Evolutionary conservation across 129 eudicot species (phyloP), one percentile per base, ranked within the genome.

Genomic region (Escallonia herrerae): DNA sequence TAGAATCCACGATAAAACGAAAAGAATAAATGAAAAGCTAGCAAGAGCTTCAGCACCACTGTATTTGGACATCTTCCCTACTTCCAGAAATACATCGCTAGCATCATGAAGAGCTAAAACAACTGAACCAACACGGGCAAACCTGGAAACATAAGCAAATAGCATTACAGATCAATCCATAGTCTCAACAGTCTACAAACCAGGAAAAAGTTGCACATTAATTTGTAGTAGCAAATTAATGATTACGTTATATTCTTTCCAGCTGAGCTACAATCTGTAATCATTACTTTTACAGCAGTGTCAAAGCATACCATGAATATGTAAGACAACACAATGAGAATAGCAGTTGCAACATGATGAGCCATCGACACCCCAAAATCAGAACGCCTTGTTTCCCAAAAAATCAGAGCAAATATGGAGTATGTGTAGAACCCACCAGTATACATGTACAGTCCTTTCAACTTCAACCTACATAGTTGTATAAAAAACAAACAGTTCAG

Each of bases 281-380:
- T 45, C 58, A 43, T 42, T 12, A 14, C 40, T 15, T 44, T 15
- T 15, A 33, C 38, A 46, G 9, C 14, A 65, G 40, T 38, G 9
- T 8, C 12, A 33, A 50, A 41, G 70, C 74, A 68, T 67, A 90
- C 97, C 95, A n/a, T 86, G 64, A 66, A 77, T 65, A 83, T 62
- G 66, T 90, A 90, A 64, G 97, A 90, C 64, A 84, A 60, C 8
- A 67, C 75, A 53, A 90, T 90, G 37, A 90, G 97, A 38, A 90
- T 44, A 55, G 56, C 64, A 41, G 95, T 77, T 70, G 95, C 87
- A 60, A 86, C 72, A 68, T 90, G 97, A 77, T 90, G 97, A 9
- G 91, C 77, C 97, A 90, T 90, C n/a, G 95, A 90, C 66, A 86
- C 97, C 53, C 89, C 83, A 83, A 90, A 90, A 64, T 90, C 97